Evolutionary conservation across 495 filamentous ascomycete genomes (phyloP), one percentile per base, ranked within the genome.

Genomic region (Penicillium silybi): DNA sequence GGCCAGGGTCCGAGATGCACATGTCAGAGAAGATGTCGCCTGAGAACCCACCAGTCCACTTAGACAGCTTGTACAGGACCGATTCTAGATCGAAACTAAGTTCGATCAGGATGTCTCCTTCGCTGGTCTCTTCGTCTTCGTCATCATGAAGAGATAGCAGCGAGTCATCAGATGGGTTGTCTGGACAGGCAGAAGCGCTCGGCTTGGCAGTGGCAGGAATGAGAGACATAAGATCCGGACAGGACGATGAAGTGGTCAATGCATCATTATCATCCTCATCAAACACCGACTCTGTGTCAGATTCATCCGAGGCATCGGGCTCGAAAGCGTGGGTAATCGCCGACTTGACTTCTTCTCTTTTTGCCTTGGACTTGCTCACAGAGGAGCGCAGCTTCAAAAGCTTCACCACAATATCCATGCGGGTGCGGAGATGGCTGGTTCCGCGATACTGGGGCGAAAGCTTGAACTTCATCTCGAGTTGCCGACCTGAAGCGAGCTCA

Each of bases 361-460:
- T 49, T 10, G 32, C 44, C 43, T 46, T 46, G 3, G 48, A 35
- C 22, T 35, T 16, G 6, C 53, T 40, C 4, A 44, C 57, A 0
- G 57, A 54, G 4, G 57, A 44, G 0, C 56, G 50, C 2, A 65
- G 34, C 17, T 32, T 51, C 0, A 65, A 37, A 1, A 65, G 40
- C 9, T 46, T 57, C 0, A 63, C 53, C 9, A 65, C 39, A 1
- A 65, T 38, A 20, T 52, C 41, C 0, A 65, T 42, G 2, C 53
- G 39, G 0, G 45, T 60, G 9, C 51, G 53, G 2, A 65, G 53
- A 19, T 39, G 37, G 10, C 18, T 40, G 11, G 22, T 26, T n/a
- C 42, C 16, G 18, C 38, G 43, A 11, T 37, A 25, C 4, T 27
- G 41, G 0, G 44, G 48, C 0, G 41, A 4, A 17, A 61, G 40